phyloP scores from a whole-genome alignment of 2,329 filamentous ascomycete genomes.

The Endocalyx cinctus region DNA sequence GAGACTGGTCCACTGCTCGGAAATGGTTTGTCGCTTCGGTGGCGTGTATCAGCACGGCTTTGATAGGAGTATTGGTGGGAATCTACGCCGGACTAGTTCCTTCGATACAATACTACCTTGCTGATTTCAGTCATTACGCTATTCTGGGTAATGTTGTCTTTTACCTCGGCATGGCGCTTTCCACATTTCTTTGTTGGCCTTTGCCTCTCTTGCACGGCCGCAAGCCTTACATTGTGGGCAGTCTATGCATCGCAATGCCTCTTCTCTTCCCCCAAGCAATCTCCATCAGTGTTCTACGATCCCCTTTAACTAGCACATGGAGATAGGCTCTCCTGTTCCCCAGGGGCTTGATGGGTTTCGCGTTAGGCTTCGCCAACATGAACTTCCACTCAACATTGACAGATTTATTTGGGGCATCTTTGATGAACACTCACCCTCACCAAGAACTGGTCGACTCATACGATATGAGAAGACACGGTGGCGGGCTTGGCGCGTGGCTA shows the following conservation, averaged over 20 bases:
- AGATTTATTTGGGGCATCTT: constrained; percentile 71
- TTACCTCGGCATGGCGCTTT: constrained; percentile 65
- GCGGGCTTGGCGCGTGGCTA: constrained; percentile 76
- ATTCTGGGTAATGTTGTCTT: constrained; percentile 71
- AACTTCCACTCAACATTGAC: constrained; percentile 69
- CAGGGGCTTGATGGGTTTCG: constrained; percentile 61
- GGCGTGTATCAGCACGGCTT: constrained; percentile 67
- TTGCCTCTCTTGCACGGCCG: constrained; percentile 70
- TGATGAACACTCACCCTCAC: constrained; percentile 68
- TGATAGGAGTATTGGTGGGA: constrained; percentile 66
- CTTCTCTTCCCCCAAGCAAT: constrained; percentile 73
- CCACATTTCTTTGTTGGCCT: constrained; percentile 69
- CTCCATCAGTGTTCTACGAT: constrained; percentile 52
- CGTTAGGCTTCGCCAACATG: constrained; percentile 71
- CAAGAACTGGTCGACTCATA: constrained; percentile 64
- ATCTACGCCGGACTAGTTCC: constrained; percentile 76
- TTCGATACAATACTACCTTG: constrained; percentile 73
- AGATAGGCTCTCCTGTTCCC: constrained; percentile 58
- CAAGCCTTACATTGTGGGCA: constrained; percentile 69
- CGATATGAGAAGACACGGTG: constrained; percentile 69
- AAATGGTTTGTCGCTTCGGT: constrained; percentile 66
- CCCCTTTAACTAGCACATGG: constrained; percentile 52
- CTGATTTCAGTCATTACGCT: constrained; percentile 61
- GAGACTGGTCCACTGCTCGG: constrained; percentile 64
- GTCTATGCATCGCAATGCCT: constrained; percentile 65